Base-by-base conservation (phyloP, 1,139 yeast genomes). In the Saccharomycopsis hybrid region DNA sequence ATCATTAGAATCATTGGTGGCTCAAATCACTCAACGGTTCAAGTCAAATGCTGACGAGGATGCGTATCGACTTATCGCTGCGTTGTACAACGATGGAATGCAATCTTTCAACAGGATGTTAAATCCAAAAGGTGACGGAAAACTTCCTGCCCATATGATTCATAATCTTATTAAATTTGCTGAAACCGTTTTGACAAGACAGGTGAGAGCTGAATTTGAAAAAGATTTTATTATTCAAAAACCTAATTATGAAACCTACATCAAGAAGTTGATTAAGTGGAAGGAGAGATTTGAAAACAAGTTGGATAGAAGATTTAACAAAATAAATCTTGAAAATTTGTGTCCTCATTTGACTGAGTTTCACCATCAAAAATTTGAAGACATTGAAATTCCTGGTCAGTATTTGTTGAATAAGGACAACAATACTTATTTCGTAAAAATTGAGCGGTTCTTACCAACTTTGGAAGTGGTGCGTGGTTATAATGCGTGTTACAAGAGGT, bases 301-400 rank as follows among this genome's bases (percentile, higher is more conserved):
- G 63, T 74, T 94, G 56, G 98, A 92, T 63, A 76, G 97, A 60
- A 76, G 86, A 53, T 80, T 82, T 57, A 79, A 85, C 9, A 83
- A 82, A 60, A 81, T 87, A 45, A 85, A 89, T 58, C 70, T 94
- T 59, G 98, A 94, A 66, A 83, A 90, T 54, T 74, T 92, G 57
- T 89, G 97, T 62, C 97, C 97, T 30, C 97, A 90, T 59, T 73
- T 94, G 64, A 85, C 96, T 65, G 97, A 90, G 64, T 92, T 94
- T 78, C 98, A 94, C 65, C 96, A 94, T 64, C 98, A 92, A 65
- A 92, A 90, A 68, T 94, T 94, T 64, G 99, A 94, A 65, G 98
- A 94, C 51, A 88, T 94, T 55, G 98, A 94, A 65, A 84, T 94
- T 53, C 98, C 98, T 0, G 98, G 99, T 1, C 99, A 94, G 63